Base-by-base conservation (phyloP, 495 filamentous ascomycete genomes). In the Melanomma pulvis-pyrius region DNA sequence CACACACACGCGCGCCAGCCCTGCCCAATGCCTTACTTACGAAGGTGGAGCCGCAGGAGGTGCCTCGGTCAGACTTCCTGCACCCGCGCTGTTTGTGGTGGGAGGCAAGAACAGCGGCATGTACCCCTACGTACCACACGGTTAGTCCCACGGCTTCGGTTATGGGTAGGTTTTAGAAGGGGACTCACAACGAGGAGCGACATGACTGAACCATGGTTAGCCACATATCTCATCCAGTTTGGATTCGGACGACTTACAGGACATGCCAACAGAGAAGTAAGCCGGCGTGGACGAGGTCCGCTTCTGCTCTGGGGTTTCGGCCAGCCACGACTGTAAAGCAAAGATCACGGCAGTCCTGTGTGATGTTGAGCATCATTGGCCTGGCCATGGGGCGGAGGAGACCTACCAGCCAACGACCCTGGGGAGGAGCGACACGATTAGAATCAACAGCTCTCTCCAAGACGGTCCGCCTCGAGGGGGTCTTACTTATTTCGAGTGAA, bases 401-500 rank as follows among this genome's bases (percentile, higher is more conserved):
- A 74, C 83, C 67, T 82, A 92, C 91, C 92, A 96, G 75, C 92
- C 92, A 69, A 96, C 84, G 81, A 87, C 84, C 69, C 86, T 88
- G 63, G 56, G 51, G 46, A 47, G 48, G 29, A 24, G 28, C 39
- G 21, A 28, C 19, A 24, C 34, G 47, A 57, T 64, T 32, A 66
- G 63, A 32, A 57, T 28, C 3, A 39, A 28, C n/a, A 25, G 30
- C 12, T 44, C 19, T 29, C 29, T 34, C 5, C 13, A 29, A 8
- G 17, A 12, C 36, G 11, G 15, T 6, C 47, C 21, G 25, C 51
- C 29, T 47, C 49, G 15, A 41, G 17, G 52, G 44, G 28, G 53
- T 55, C 84, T 82, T 85, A 96, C 83, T 90, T 88, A 78, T 94
- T 96, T 51, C 91, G 82, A 65, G 90, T 93, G 76, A 96, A 96